phyloP scores from a whole-genome alignment of 306 rosid genomes.

The Cucurbita ficifolia region DNA sequence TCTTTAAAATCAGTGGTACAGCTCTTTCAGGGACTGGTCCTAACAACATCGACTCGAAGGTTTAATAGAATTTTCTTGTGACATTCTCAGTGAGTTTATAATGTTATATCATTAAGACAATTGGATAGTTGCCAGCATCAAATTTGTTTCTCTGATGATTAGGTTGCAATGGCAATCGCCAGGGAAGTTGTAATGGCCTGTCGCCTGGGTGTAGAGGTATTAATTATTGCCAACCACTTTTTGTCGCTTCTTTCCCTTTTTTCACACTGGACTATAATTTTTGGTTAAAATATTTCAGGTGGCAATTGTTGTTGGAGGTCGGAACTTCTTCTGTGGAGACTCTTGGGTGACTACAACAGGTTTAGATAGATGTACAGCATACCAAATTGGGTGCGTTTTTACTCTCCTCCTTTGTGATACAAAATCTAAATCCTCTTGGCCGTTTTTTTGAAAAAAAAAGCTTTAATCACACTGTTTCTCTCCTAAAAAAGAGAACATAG shows the following conservation, averaged over 20 bases:
- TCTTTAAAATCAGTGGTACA: conserved; percentile 82
- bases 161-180: conserved; percentile 72
- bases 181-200: conserved; percentile 73
- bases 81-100: background rate
- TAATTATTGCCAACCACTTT: conserved; percentile 13
- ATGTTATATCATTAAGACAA: background rate
- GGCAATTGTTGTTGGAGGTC: conserved; percentile 88
- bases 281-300: conserved; percentile 34
- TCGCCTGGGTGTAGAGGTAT: conserved; percentile 87
- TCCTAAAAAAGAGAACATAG: background rate
- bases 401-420: background rate
- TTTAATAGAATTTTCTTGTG: conserved; percentile 10
- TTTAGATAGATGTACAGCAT: conserved; percentile 74
- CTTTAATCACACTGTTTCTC: background rate
- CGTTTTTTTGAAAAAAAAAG: too few species aligned
- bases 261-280: background rate
- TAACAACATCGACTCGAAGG: conserved; percentile 81
- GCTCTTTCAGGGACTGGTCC: conserved; percentile 80
- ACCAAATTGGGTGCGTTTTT: conserved; percentile 80
- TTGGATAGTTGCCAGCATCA: background rate
- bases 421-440: background rate
- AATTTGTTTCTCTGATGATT: conserved; percentile 18
- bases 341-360: conserved; percentile 84
- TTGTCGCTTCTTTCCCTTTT: background rate
- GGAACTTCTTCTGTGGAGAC: conserved; percentile 89